Base-by-base conservation (phyloP, 2,329 filamentous ascomycete species). In the Xylariaceae sp. region DNA sequence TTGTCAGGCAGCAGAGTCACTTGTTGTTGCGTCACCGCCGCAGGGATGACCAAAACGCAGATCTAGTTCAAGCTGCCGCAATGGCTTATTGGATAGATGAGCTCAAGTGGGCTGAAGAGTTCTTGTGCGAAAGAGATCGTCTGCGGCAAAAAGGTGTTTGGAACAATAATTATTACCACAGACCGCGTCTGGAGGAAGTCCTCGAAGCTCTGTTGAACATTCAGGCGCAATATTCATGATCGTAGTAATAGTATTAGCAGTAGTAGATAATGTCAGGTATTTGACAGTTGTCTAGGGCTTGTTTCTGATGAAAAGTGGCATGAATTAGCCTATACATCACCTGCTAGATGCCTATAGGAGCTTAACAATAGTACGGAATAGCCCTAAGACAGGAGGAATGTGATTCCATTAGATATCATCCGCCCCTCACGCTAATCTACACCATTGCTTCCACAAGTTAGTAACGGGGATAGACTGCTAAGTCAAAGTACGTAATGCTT, bases 141-240 rank as follows among this genome's bases (percentile, higher is more conserved):
- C 70, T 74, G 61, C 73, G 72, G 57, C 65, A 57, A 8, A 50
- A 53, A 5, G 80, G 80, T 2, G 65, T 69, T 40, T 84, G 81
- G 81, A 73, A 77, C 17, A 77, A 77, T 43, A 85, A 85, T 59
- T 78, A 77, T 60, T 84, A 78, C 61, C 68, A 74, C 24, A 73
- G 82, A 6, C 82, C 82, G 1, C 78, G 63, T 7, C 64, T 84
- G 41, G 70, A 67, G 34, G 75, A 83, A 58, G 79, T 84, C 31
- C 52, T 77, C 2, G 56, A 60, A 3, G 57, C 56, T 29, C 60
- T 78, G 36, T 53, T 69, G 41, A 53, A 47, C 11, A 65, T 67
- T 48, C 60, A 65, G 48, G 44, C 37, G 23, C 54, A 64, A 24
- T 28, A 54, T 49, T 19, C 16, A 17, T 46, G n/a, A 31, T 7